Conservation (phyloP, 2,329 filamentous ascomycete species). For the Podosphaera xanthii region DNA sequence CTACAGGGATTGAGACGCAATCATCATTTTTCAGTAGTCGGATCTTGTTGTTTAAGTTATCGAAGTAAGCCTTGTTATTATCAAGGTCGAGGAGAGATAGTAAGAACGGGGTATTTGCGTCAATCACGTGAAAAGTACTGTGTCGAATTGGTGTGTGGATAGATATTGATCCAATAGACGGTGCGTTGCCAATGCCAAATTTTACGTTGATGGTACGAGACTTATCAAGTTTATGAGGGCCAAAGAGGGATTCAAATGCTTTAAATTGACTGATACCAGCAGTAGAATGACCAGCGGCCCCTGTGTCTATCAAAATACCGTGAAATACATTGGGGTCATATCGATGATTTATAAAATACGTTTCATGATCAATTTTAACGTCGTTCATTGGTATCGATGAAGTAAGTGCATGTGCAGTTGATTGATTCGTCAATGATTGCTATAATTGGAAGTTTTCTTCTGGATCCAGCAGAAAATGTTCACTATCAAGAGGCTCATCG, state of each 20-base stretch:
- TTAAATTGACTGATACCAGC: background rate
- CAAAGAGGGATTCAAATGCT: background rate
- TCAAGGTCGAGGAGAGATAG: background rate
- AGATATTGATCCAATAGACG: background rate
- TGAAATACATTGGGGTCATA: background rate
- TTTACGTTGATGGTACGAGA: background rate
- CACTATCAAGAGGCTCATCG: background rate
- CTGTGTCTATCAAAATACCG: background rate
- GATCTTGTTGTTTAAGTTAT: background rate
- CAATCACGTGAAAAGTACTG: background rate
- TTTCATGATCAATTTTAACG: background rate
- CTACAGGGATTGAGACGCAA: background rate
- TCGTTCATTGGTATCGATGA: background rate
- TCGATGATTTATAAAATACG: background rate
- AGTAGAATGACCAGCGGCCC: background rate
- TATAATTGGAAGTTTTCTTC: background rate
- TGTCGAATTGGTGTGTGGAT: background rate
- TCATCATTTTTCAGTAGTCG: background rate
- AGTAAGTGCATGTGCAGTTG: background rate
- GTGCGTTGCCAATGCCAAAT: background rate
- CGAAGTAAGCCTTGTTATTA: background rate
- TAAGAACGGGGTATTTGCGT: background rate
- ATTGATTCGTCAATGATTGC: background rate
- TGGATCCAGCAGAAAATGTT: background rate
- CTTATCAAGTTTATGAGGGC: background rate